Base-by-base conservation (phyloP, 306 rosid genomes). In the Sechiopsis laciniata region DNA sequence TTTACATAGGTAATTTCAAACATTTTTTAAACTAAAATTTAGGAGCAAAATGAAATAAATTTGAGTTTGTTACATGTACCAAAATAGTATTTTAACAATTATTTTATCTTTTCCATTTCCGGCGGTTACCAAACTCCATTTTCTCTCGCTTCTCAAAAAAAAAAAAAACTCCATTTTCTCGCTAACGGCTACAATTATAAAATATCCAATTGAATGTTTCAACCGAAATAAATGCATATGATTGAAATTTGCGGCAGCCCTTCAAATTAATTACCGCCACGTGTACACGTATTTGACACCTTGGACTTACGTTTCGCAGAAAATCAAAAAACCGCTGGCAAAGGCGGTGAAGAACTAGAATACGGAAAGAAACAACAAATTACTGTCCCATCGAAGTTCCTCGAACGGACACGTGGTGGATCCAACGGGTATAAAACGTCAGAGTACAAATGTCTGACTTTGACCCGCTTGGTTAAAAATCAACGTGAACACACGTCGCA, bases 181-280 rank as follows among this genome's bases (percentile, higher is more conserved):
- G n/a, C n/a, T 65, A 26, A 66, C 72, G 72, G 55, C 72, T 66
- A 66, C 55, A 17, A 5, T 42, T 19, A 45, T 11, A 45, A 42
- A 42, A 66, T 59, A 59, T 66, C 17, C 29, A 12, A 58, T 21
- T 24, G 20, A 55, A 55, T 55, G 19, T 55, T 55, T 55, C 61
- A 37, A 17, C 52, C 15, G 15, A 63, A 63, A 16, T 64, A 37
- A 64, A 64, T 37, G 53, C 52, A 40, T 10, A 10, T 0, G 24
- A n/a, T 63, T 63, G 51, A 37, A 63, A 15, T 63, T 35, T 37
- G 11, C 24, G 15, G n/a, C 26, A 9, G 53, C 0, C 9, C 40
- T 0, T 40, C 69, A 4, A 62, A 32, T 16, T 14, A 10, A 0
- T 0, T 1, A 10, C 1, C 0, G 16, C 52, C 71, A 64, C 71